Percentiles rank a stretch among this genome's conserved stretches.
These are phyloP conservation scores for Royoungia palumana DNA, from an alignment of 768 basidiomycete species.

Conservation along the genomic window DNA sequence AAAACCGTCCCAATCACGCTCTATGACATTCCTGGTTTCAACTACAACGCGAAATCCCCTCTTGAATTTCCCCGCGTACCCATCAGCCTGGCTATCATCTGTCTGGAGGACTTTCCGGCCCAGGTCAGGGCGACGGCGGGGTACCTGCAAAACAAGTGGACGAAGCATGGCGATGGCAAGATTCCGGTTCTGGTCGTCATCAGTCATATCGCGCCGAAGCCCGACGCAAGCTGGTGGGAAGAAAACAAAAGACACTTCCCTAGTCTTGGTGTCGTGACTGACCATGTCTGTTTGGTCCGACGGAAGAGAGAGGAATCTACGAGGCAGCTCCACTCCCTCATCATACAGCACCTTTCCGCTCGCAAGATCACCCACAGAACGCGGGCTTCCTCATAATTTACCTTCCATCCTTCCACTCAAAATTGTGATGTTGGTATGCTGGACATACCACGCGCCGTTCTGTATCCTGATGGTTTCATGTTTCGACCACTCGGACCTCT, in stretches of 20 bases:
- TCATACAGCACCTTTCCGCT: conserved; percentile 14
- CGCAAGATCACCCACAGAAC: background rate
- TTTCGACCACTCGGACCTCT: too few relatives aligned
- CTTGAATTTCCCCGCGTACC: conserved; percentile 19
- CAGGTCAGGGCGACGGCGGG: conserved; percentile 21
- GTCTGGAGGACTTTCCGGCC: conserved; percentile 18
- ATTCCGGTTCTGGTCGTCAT: conserved; percentile 21
- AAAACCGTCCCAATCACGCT: conserved; percentile 14
- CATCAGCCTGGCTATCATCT: conserved; percentile 22
- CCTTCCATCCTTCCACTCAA: background rate
- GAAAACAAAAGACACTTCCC: conserved; percentile 21
- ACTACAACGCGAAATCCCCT: conserved; percentile 17
- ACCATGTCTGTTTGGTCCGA: conserved; percentile 20
- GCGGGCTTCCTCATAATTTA: background rate
- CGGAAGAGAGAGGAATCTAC: conserved; percentile 18
- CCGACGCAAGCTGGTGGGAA: conserved; percentile 21
- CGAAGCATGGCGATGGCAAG: conserved; percentile 11
- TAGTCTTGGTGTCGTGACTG: conserved; percentile 9
- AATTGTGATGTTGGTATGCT: background rate
- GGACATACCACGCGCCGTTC: too few relatives aligned
- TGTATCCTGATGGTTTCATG: background rate
- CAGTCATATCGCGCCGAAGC: conserved; percentile 19
- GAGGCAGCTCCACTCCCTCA: conserved; percentile 12
- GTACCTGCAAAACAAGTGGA: conserved; percentile 17
- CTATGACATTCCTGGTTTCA: conserved; percentile 24